Evolutionary conservation across 768 basidiomycete genomes (phyloP).

Genomic region (Tremella mesenterica): DNA sequence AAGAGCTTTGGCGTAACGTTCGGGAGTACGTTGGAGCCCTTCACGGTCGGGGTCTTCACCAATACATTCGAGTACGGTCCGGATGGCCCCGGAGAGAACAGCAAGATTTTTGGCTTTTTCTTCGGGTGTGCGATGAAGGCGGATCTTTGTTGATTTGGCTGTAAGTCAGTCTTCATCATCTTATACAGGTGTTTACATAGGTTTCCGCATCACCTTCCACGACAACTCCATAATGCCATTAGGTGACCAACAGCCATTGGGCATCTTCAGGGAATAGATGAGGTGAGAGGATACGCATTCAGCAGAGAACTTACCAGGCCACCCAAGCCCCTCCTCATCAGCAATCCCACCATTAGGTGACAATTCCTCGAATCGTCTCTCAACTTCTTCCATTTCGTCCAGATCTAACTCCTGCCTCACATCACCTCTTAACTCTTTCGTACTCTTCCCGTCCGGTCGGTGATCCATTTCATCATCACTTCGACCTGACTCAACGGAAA

Average conservation of each 20-base stretch:
- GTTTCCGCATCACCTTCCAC: too few species aligned
- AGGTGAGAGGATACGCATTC: too few species aligned
- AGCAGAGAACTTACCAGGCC: constrained; percentile 61
- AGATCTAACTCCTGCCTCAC: constrained; percentile 24
- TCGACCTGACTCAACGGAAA: constrained; percentile 4
- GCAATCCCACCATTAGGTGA: constrained; percentile 23
- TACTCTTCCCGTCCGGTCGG: constrained; percentile 22
- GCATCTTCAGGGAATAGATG: too few species aligned
- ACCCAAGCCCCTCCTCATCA: constrained; percentile 61
- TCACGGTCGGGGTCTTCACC: constrained; percentile 97
- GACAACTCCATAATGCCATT: too few species aligned
- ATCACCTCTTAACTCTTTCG: constrained; percentile 25
- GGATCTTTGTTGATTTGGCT: constrained; percentile 85
- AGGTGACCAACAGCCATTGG: too few species aligned
- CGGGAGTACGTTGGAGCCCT: constrained; percentile 82
- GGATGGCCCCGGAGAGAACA: constrained; percentile 72
- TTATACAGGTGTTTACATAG: too few species aligned
- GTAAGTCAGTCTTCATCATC: constrained; percentile 4
- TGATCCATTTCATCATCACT: constrained; percentile 31
- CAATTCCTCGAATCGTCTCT: constrained; percentile 2
- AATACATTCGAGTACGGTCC: constrained; percentile 89
- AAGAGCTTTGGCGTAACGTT: constrained; percentile 89
- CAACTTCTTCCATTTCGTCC: constrained; percentile 18
- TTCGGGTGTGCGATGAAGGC: constrained; percentile 67
- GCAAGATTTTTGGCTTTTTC: constrained; percentile 65